A percentile compares a stretch with the other conserved stretches of the same genome.
These are phyloP conservation scores for Xylariaceae sp. DNA, from an alignment of 2,329 filamentous ascomycete genomes.

Conservation along the genomic window DNA sequence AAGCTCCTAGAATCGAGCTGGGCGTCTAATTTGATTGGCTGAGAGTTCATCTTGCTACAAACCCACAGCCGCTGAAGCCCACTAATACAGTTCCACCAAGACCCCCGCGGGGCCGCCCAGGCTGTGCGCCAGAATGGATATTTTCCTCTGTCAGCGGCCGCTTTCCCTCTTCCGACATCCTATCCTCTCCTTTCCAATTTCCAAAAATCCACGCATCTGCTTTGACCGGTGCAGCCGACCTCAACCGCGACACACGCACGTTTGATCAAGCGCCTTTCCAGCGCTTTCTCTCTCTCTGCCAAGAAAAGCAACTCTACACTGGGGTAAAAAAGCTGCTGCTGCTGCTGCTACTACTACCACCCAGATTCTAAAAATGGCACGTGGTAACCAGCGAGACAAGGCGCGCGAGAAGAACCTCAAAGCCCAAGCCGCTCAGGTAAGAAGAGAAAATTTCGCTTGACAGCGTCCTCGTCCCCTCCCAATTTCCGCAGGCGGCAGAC, in stretches of 20 bases:
- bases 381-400: slow-evolving; percentile 95
- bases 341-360: not conserved
- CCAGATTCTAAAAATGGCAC: slow-evolving; percentile 69
- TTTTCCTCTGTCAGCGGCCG: slow-evolving; percentile 21
- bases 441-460: slow-evolving; percentile 16
- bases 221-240: no score
- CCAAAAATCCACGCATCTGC: slow-evolving; percentile 6
- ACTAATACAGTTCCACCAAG: slow-evolving; percentile 13
- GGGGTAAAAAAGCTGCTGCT: not conserved
- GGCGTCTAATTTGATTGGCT: slow-evolving; percentile 29
- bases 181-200: slow-evolving; percentile 15
- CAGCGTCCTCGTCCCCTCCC: slow-evolving; percentile 1
- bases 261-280: slow-evolving; percentile 39
- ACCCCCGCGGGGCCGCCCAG: slow-evolving; percentile 10
- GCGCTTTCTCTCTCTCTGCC: slow-evolving; percentile 19
- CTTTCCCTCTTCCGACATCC: slow-evolving; percentile 22
- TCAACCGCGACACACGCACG: slow-evolving; percentile 30
- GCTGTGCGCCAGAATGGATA: not conserved
- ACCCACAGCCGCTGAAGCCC: slow-evolving; percentile 17
- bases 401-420: slow-evolving; percentile 87
- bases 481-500: not conserved
- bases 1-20: not conserved
- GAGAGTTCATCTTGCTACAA: slow-evolving; percentile 1
- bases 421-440: slow-evolving; percentile 66
- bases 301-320: no score